Evolutionary conservation across 345 rosid species (phyloP), one percentile per base, ranked within the genome.

Genomic region (Murraya paniculata): DNA sequence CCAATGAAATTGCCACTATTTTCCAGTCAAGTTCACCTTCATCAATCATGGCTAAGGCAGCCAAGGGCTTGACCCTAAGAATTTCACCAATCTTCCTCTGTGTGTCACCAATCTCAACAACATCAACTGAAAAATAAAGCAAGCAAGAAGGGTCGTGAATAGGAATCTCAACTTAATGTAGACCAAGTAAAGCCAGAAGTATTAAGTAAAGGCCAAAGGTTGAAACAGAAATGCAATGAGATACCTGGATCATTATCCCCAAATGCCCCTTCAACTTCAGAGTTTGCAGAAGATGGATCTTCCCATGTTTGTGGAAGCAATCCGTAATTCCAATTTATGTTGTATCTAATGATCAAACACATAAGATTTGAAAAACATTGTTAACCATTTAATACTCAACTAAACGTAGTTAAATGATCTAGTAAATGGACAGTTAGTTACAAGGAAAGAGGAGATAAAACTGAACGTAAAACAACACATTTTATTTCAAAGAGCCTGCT

Each of bases 1-100:
- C 98, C 85, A 96, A 64, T 38, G 99, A 92, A 81, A 94, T 91
- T 36, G 93, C 93, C 78, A 97, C 94, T 68, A 97, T 90, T 85
- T 97, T 97, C 99, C 98, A 97, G 88, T 94, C 98, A 72, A 97
- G 92, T 79, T 97, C 98, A 71, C 99, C 99, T 81, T 97, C 99
- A 81, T 97, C 99, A 82, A 93, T 88, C 99, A 97, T 97, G 66
- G 98, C 98, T 71, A 94, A 80, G 62, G 93, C 97, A 82, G 87
- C 98, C 85, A 94, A 69, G 33, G 99, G 99, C 86, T 94, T 96
- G 83, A 94, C 87, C 81, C 82, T 90, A 2, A 96, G 85, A 81
- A 96, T 76, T 74, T 94, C 94, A 24, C 98, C 98, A 73, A 89
- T 88, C 86, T 90, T 85, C 83, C 90, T 79, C 68, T 71, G 87